Base-by-base conservation (phyloP, 1,284 basidiomycete genomes). In the Trametes pubescens region DNA sequence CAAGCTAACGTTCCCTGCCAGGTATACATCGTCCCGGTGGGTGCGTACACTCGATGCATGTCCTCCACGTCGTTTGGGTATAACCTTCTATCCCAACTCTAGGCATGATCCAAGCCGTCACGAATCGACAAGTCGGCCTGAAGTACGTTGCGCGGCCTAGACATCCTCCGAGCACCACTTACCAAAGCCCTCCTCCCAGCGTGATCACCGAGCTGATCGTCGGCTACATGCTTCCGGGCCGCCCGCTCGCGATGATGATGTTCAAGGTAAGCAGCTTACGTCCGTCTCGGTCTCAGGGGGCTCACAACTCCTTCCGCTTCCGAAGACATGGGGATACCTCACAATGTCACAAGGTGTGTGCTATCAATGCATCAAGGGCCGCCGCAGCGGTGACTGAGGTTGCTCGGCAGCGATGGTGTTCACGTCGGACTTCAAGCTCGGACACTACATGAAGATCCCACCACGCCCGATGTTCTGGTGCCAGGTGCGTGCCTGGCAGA, bases 381-480 rank as follows among this genome's bases (percentile, higher is more conserved):
- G 26, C 35, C 29, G 44, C 44, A 26, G 10, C 43, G 34, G 44
- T 1, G 13, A 32, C 48, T 65, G 26, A 65, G 24, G 49, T 10
- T 10, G n/a, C 35, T 24, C 18, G 44, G 11, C 10, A 73, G 70
- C 69, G 18, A 68, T 72, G 69, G 66, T 63, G 24, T 91, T 91
- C 74, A 83, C 88, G 4, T 82, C 84, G 14, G 89, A 91, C 72
- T 86, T 90, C 74, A 90, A 90, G 71, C 82, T 90, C 34, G 88
- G 87, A 4, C 88, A 90, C 67, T 90, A 90, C 77, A 90, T 90
- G 88, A 90, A 91, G 74, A 79, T 90, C 29, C 80, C 82, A 43
- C 80, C 82, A 13, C 74, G 81, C 56, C 74, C 81, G 9, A 88
- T 91, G 83, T 88, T 92, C 72, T 80, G 77, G 69, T 78, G 76